phyloP scores from a whole-genome alignment of 495 filamentous ascomycete genomes.

The Acidiella bohemica region DNA sequence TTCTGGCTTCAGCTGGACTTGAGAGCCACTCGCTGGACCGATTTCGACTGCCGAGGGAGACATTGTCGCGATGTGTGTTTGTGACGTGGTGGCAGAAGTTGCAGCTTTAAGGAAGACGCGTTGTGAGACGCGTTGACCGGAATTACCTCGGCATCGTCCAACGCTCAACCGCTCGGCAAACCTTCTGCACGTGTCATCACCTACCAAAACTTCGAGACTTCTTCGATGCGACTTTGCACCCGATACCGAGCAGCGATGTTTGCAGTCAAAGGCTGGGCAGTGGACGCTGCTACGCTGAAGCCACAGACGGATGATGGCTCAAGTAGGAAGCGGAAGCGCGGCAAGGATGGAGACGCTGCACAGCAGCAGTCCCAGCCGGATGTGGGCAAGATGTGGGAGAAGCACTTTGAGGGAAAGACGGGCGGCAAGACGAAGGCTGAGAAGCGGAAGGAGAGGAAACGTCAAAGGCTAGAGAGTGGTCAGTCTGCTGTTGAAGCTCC shows the following conservation, averaged over 20 bases:
- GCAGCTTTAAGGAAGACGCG: constrained; percentile 1
- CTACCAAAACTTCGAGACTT: too few species aligned
- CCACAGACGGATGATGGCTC: constrained; percentile 35
- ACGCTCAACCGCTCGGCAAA: too few species aligned
- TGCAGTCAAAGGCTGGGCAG: constrained; percentile 78
- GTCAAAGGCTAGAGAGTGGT: background rate
- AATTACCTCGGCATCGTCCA: constrained; percentile 3
- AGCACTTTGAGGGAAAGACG: constrained; percentile 57
- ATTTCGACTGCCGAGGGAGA: constrained; percentile 9
- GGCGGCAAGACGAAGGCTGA: constrained; percentile 2
- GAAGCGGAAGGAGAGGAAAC: constrained; percentile 1
- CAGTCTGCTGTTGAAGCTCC: too few species aligned
- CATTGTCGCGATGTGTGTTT: background rate
- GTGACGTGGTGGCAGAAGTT: too few species aligned
- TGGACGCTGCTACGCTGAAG: constrained; percentile 56
- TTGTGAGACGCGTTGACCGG: background rate
- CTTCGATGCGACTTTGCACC: too few species aligned
- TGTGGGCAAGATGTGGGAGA: constrained; percentile 61
- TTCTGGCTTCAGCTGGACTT: constrained; percentile 3
- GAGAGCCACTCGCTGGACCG: constrained; percentile 17
- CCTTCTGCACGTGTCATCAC: too few species aligned
- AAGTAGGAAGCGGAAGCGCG: constrained; percentile 46
- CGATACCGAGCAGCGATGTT: constrained; percentile 75
- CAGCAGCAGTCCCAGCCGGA: constrained; percentile 41
- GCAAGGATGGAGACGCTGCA: constrained; percentile 41